These are phyloP conservation scores for Strobilomyces confusus DNA, from an alignment of 768 basidiomycete species.

Conservation along the genomic window DNA sequence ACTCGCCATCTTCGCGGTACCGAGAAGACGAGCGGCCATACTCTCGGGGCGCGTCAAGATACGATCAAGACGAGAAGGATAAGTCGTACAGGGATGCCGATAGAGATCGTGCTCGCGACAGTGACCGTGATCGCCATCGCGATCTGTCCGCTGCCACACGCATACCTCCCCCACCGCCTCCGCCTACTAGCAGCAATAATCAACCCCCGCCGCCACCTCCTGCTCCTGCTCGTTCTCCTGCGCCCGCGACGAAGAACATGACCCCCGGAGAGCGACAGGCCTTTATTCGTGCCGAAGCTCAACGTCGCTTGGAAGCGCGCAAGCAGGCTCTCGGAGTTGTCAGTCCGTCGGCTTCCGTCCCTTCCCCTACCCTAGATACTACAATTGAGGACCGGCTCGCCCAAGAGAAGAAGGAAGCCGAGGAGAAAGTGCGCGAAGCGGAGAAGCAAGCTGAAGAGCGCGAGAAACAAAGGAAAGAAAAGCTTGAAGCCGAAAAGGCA, in stretches of 20 bases:
- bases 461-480: slow-evolving; percentile 64
- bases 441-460: slow-evolving; percentile 81
- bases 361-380: slow-evolving; percentile 61
- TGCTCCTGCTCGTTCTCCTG: slow-evolving; percentile 53
- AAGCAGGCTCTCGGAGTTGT: slow-evolving; percentile 81
- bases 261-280: slow-evolving; percentile 79
- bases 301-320: slow-evolving; percentile 77
- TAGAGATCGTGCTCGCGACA: slow-evolving; percentile 11
- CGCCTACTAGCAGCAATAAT: slow-evolving; percentile 35
- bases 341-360: slow-evolving; percentile 30
- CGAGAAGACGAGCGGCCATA: slow-evolving; percentile 51
- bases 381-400: slow-evolving; percentile 81
- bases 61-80: slow-evolving; percentile 36
- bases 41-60: slow-evolving; percentile 39
- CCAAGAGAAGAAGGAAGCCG: slow-evolving; percentile 86
- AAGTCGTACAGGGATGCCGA: slow-evolving; percentile 31
- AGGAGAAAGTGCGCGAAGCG: slow-evolving; percentile 73
- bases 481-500: slow-evolving; percentile 73
- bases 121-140: slow-evolving; percentile 37
- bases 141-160: slow-evolving; percentile 36
- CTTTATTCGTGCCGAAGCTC: slow-evolving; percentile 74
- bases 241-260: slow-evolving; percentile 69
- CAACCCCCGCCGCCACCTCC: slow-evolving; percentile 41
- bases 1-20: slow-evolving; percentile 30
- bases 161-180: slow-evolving; percentile 45